phyloP scores from a whole-genome alignment of 306 rosid genomes.

The Quercus robur region DNA sequence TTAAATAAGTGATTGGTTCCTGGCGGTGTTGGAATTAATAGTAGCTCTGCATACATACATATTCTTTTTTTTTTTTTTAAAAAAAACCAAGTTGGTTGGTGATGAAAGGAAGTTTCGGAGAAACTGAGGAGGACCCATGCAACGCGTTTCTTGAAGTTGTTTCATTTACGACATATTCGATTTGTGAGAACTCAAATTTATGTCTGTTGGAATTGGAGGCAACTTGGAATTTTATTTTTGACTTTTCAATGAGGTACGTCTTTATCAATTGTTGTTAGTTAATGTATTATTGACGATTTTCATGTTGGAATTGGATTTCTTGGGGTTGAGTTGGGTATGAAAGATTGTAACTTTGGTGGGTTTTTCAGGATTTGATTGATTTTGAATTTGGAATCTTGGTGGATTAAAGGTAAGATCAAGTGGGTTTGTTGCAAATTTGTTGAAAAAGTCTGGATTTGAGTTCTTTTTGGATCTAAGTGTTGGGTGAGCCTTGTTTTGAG shows the following conservation, averaged over 20 bases:
- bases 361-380: constrained; percentile 16
- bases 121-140: neutral
- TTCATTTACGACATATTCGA: neutral
- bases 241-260: neutral
- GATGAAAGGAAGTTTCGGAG: constrained; percentile 33
- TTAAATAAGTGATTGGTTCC: too few relatives aligned
- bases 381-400: constrained; percentile 13
- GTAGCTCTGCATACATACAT: too few relatives aligned
- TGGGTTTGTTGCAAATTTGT: constrained; percentile 10
- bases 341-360: neutral
- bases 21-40: too few relatives aligned
- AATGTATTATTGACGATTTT: neutral
- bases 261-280: neutral
- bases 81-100: neutral
- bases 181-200: neutral
- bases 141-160: neutral
- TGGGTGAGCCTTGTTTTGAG: constrained; percentile 11
- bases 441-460: constrained; percentile 5
- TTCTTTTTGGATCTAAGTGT: constrained; percentile 19
- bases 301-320: neutral
- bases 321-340: constrained; percentile 21
- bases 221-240: constrained; percentile 1
- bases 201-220: neutral
- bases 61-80: too few relatives aligned
- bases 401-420: neutral